Conservation (phyloP, 2,329 filamentous ascomycete genomes). For the Fusarium papillatum region DNA sequence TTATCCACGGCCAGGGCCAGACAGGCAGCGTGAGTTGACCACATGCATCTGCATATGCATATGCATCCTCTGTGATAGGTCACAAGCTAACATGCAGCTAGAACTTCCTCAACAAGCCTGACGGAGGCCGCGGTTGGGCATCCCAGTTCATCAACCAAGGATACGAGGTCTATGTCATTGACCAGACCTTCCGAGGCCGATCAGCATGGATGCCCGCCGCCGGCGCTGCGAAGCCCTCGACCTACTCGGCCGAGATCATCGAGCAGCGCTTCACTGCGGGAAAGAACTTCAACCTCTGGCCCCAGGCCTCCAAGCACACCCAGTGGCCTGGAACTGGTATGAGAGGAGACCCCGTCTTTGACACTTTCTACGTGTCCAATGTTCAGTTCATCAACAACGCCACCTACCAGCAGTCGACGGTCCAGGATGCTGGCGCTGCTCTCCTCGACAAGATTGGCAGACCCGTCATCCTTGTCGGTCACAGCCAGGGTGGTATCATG, state of each 20-base stretch:
- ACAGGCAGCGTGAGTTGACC: slow-evolving; percentile 34
- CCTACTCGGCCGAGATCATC: slow-evolving; percentile 36
- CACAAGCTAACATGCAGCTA: background rate
- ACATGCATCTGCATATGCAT: background rate
- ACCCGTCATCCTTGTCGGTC: slow-evolving; percentile 56
- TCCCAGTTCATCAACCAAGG: slow-evolving; percentile 37
- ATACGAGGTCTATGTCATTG: slow-evolving; percentile 40
- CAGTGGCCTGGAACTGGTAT: slow-evolving; percentile 40
- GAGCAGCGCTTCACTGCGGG: slow-evolving; percentile 37
- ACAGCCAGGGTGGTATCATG: slow-evolving; percentile 61
- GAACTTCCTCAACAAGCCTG: slow-evolving; percentile 43
- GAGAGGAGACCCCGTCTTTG: slow-evolving; percentile 34
- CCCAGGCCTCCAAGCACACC: slow-evolving; percentile 38
- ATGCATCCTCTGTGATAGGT: background rate
- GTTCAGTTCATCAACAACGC: slow-evolving; percentile 40
- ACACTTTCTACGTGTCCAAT: slow-evolving; percentile 40
- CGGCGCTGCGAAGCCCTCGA: slow-evolving; percentile 26
- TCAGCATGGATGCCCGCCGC: slow-evolving; percentile 34
- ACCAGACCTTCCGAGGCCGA: slow-evolving; percentile 40
- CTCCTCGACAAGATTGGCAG: slow-evolving; percentile 58
- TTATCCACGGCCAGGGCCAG: slow-evolving; percentile 41
- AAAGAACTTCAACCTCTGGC: slow-evolving; percentile 36
- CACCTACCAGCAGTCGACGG: slow-evolving; percentile 28
- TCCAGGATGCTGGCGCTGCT: slow-evolving; percentile 50
- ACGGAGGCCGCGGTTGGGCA: slow-evolving; percentile 40